These are phyloP conservation scores for Daldinia sp. DNA, from an alignment of 2,329 filamentous ascomycete species.

Conservation along the genomic window DNA sequence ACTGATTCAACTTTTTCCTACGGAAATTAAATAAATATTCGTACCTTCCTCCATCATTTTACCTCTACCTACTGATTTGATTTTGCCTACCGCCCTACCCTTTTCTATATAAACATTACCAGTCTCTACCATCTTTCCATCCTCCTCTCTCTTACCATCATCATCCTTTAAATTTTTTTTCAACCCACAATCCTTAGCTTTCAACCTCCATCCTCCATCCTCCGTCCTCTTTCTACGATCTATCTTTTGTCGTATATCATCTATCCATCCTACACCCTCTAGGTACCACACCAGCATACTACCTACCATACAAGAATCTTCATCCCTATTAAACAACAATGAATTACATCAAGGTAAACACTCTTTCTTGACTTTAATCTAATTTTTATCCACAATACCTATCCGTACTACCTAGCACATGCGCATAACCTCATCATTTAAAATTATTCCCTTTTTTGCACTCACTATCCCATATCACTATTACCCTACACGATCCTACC, in stretches of 20 bases:
- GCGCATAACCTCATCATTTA: neutral
- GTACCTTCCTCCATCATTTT: too few species aligned
- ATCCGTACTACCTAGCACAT: neutral
- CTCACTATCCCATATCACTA: too few species aligned
- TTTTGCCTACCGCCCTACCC: neutral
- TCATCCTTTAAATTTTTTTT: too few species aligned
- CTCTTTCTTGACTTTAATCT: neutral
- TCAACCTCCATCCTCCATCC: neutral
- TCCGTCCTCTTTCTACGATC: neutral
- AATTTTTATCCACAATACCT: neutral
- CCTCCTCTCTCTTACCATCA: neutral
- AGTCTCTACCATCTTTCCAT: neutral
- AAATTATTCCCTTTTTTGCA: neutral
- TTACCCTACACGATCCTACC: too few species aligned
- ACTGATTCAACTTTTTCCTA: too few species aligned
- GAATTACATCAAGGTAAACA: neutral
- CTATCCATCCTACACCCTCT: neutral
- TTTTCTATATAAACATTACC: neutral
- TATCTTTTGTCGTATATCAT: neutral
- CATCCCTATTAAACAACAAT: neutral
- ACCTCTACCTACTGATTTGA: neutral
- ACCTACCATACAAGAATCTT: too few species aligned
- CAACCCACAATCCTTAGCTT: neutral
- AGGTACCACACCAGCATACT: too few species aligned
- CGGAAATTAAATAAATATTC: too few species aligned